Percentiles rank a stretch among this genome's conserved stretches.
Conservation (phyloP, 805 yeast species). For the Saturnispora bothae region DNA sequence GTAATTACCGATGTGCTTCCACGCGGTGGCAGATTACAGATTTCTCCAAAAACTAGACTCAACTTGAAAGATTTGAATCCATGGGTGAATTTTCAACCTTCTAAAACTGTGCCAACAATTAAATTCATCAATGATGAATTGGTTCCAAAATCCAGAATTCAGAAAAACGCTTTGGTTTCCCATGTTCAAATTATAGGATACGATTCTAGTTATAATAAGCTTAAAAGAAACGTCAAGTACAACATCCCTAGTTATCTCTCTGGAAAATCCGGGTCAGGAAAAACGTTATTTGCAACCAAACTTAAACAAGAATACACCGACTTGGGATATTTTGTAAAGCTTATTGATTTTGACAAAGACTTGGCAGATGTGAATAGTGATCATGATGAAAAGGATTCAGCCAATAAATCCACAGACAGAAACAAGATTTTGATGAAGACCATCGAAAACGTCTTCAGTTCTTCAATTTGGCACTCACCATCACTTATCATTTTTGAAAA, state of each 20-base stretch:
- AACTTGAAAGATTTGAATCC: neutral
- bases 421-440: conserved; percentile 23
- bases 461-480: conserved; percentile 60
- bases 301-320: conserved; percentile 29
- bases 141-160: conserved; percentile 32
- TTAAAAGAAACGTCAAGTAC: neutral
- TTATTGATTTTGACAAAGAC: conserved; percentile 24
- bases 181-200: conserved; percentile 39
- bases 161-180: conserved; percentile 1
- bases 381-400: neutral
- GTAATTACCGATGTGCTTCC: conserved; percentile 36
- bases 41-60: conserved; percentile 1
- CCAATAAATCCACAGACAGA: conserved; percentile 5
- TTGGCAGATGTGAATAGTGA: neutral
- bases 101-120: conserved; percentile 21
- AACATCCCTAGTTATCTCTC: conserved; percentile 46
- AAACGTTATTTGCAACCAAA: conserved; percentile 43
- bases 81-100: conserved; percentile 7
- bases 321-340: conserved; percentile 36
- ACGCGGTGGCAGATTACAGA: conserved; percentile 46
- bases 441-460: conserved; percentile 40
- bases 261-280: conserved; percentile 80
- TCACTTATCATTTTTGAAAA: conserved; percentile 68
- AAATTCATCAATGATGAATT: conserved; percentile 39
- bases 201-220: neutral